These are phyloP conservation scores for Fusarium xylarioides DNA, from an alignment of 2,329 filamentous ascomycete genomes.

Conservation along the genomic window DNA sequence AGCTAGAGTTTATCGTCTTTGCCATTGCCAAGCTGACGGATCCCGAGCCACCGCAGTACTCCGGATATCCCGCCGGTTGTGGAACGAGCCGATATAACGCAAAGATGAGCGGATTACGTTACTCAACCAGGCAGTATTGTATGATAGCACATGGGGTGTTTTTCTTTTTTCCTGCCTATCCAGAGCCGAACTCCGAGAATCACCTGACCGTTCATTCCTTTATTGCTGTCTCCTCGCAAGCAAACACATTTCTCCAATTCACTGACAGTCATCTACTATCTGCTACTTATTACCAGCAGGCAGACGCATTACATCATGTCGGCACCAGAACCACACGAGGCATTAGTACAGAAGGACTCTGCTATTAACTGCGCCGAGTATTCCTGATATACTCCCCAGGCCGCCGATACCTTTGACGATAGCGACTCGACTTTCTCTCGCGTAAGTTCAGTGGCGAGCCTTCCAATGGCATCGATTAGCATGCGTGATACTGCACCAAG, in stretches of 20 bases:
- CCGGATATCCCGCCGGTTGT: neutral
- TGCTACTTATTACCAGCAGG: rapidly evolving
- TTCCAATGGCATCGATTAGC: rapidly evolving
- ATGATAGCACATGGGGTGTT: neutral
- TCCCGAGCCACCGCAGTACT: neutral
- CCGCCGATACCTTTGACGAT: neutral
- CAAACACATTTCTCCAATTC: rapidly evolving
- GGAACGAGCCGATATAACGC: neutral
- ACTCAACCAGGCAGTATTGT: neutral
- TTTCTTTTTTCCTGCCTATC: neutral
- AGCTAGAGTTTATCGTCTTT: neutral
- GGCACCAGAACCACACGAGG: neutral
- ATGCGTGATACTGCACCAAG: rapidly evolving
- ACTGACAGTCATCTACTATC: neutral
- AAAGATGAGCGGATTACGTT: neutral
- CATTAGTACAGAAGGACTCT: rapidly evolving
- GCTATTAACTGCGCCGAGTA: rapidly evolving
- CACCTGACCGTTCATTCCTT: neutral
- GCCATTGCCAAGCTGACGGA: neutral
- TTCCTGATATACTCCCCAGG: too few species aligned
- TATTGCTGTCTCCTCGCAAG: neutral
- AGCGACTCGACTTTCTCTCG: constrained; percentile 1
- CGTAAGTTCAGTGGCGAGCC: neutral
- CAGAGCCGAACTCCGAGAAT: neutral
- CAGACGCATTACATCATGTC: neutral